Percentiles rank a stretch among this genome's conserved stretches.
phyloP scores from a whole-genome alignment of 306 rosid species.

The Begonia fuchsioides region DNA sequence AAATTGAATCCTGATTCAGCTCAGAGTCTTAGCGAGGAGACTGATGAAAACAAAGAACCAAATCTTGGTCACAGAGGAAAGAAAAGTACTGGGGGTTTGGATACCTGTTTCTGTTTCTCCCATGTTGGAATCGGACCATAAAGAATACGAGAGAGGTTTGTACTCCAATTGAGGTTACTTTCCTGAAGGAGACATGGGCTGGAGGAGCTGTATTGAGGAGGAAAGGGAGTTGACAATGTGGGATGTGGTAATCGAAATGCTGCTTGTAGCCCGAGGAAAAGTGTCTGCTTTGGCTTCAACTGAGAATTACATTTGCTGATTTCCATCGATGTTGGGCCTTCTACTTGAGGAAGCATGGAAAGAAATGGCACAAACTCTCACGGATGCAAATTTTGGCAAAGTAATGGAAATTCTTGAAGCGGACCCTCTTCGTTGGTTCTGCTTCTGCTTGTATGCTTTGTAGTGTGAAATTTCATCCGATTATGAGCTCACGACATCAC shows the following conservation, averaged over 20 bases:
- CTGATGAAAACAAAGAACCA: slow-evolving; percentile 15
- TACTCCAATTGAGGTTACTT: slow-evolving; percentile 62
- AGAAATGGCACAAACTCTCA: slow-evolving; percentile 85
- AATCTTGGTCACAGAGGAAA: slow-evolving; percentile 19
- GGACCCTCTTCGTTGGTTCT: slow-evolving; percentile 93
- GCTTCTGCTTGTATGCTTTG: slow-evolving; percentile 89
- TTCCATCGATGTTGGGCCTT: slow-evolving; percentile 52
- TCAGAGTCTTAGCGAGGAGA: slow-evolving; percentile 15
- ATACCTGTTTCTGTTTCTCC: slow-evolving; percentile 98
- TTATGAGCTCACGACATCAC: slow-evolving; percentile 90
- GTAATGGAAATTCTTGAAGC: slow-evolving; percentile 61
- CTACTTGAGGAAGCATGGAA: slow-evolving; percentile 85
- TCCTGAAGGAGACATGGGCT: slow-evolving; percentile 80
- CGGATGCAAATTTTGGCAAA: slow-evolving; percentile 55
- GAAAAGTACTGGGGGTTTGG: slow-evolving; percentile 81
- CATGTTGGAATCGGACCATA: slow-evolving; percentile 65
- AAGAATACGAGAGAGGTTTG: slow-evolving; percentile 59
- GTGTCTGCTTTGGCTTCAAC: slow-evolving; percentile 53
- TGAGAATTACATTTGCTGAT: slow-evolving; percentile 23
- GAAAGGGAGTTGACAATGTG: slow-evolving; percentile 94
- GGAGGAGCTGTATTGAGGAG: slow-evolving; percentile 52
- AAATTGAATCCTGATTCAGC: slow-evolving; percentile 20
- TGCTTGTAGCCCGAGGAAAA: slow-evolving; percentile 75
- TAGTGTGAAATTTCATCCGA: slow-evolving; percentile 82
- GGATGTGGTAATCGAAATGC: slow-evolving; percentile 88